A percentile compares a stretch with the other conserved stretches of the same genome.
Conservation (phyloP, 2,329 filamentous ascomycete species). For the Rutstroemia sp. region DNA sequence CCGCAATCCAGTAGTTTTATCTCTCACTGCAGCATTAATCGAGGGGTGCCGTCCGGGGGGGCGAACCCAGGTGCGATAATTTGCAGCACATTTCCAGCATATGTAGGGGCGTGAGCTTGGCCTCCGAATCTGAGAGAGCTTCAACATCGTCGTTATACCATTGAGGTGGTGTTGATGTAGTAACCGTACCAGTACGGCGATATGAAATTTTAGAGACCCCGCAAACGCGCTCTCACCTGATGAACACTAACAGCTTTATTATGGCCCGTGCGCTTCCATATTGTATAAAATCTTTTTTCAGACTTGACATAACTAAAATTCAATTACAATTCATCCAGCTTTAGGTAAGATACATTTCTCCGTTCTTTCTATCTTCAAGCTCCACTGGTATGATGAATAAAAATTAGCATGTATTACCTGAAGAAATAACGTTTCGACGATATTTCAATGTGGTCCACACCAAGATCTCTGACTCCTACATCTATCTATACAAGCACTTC, state of each 20-base stretch:
- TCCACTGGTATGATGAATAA: slow-evolving; percentile 29
- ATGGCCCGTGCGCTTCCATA: too few species aligned
- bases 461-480: slow-evolving; percentile 58
- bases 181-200: not conserved
- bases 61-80: slow-evolving; percentile 3
- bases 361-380: not conserved
- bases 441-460: slow-evolving; percentile 50
- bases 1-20: not conserved
- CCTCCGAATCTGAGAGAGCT: slow-evolving; percentile 10
- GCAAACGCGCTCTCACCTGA: too few species aligned
- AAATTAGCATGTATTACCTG: slow-evolving; percentile 38
- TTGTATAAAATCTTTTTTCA: too few species aligned
- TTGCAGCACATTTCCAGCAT: slow-evolving; percentile 24
- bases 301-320: too few species aligned
- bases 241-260: too few species aligned
- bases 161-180: not conserved
- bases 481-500: not conserved
- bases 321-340: not conserved
- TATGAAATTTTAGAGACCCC: not conserved
- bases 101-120: slow-evolving; percentile 14
- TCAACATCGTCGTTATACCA: slow-evolving; percentile 19
- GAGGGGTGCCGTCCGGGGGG: not conserved
- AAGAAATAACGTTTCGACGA: slow-evolving; percentile 37
- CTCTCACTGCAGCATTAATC: not conserved
- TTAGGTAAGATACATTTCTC: slow-evolving; percentile 13